Base-by-base conservation (phyloP, 202 grass and related monocot genomes). In the Digitaria exilis region DNA sequence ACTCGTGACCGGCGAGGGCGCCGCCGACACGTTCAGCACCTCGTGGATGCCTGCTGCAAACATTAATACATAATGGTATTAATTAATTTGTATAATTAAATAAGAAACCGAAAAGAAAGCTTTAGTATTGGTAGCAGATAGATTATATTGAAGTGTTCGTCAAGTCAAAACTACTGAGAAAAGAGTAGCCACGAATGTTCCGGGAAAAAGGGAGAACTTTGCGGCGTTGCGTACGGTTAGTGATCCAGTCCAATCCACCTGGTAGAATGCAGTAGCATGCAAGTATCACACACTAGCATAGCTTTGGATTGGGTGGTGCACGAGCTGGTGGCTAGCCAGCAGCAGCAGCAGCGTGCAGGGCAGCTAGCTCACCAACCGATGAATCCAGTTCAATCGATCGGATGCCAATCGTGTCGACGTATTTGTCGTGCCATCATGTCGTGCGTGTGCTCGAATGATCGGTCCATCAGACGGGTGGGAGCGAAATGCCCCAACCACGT, bases 31-130 rank as follows among this genome's bases (percentile, higher is more conserved):
- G 73, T 92, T 76, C 48, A 87, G 80, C 76, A 87, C 90, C 34
- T 84, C 80, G 30, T 92, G 83, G 42, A 84, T 84, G 11, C 92
- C 94, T 94, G 91, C 94, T 88, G 85, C 9, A 19, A 15, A 13
- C 57, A 2, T 6, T n/a, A 52, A 52, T 6, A n/a, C 8, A 52
- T 6, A 52, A 21, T 21, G 46, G 5, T 39, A 4, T 34, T 39
- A 8, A 39, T 39, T 8, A 39, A 39, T 39, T 39, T 1, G 6
- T 9, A 39, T 8, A 39, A 39, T 39, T 2, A 39, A 39, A 39
- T 7, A 39, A 9, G 9, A 37, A 37, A 37, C 35, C 7, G 37
- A 39, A 39, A 39, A 39, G 37, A 39, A 39, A 39, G 37, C 9
- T 39, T 1, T 39, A 9, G 37, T 9, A 8, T 5, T 39, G 9